Base-by-base conservation (phyloP, 768 basidiomycete species). In the Chlorophyllum brunneum region DNA sequence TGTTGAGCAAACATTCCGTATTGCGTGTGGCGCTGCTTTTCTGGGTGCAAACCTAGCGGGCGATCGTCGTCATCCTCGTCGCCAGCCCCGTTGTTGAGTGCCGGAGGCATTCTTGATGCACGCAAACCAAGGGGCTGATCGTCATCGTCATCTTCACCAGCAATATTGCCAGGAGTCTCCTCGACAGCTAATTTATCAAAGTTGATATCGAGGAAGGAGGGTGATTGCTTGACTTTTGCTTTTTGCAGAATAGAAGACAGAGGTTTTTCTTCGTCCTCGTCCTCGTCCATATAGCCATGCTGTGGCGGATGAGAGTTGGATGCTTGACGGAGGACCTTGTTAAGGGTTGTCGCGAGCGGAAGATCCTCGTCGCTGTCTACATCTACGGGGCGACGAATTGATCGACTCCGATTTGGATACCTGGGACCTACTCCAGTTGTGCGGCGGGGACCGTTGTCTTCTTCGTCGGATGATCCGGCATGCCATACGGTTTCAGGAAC, bases 291-390 rank as follows among this genome's bases (percentile, higher is more conserved):
- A 5, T 55, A 54, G 40, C 31, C 58, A 20, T 61, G 62, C 44
- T 42, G 46, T 16, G 15, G 15, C 54, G 61, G 56, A 30, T 59
- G 51, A 15, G 61, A 58, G 54, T 54, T 60, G 40, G 61, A 63
- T 30, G 67, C 70, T 41, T 82, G 78, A 54, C 76, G 75, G 18
- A 68, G 68, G n/a, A 75, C 81, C 30, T 79, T 78, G 49, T 73
- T 70, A n/a, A 82, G 70, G 6, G 85, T 80, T 2, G 79, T 80
- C 22, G 82, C 80, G 7, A 93, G 73, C 2, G 92, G 92, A 37
- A 91, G 58, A 67, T 93, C 90, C 57, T 92, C 90, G 48, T 90
- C 90, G 55, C 86, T 88, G 56, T 83, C 81, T 16, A 77, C 76
- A 44, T 74, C 77, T 15, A 59, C 61, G 18, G 44, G 29, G 39